Evolutionary conservation across 208 protist species (phyloP), one percentile per base, ranked within the genome.

Genomic region (Naegleria gruberi): DNA sequence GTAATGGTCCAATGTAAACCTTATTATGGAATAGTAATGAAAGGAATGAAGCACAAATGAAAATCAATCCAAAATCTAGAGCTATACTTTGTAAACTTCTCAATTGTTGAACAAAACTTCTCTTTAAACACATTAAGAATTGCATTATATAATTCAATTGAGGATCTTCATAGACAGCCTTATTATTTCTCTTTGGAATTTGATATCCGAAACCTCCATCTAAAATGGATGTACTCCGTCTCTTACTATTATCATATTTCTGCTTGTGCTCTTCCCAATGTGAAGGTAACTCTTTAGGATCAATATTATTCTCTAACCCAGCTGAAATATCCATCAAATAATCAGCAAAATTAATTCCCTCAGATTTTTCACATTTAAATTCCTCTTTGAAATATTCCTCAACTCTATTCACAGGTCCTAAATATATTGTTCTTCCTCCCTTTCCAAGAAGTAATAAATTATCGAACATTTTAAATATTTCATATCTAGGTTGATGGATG

Each of bases 401-500:
- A 2, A 30, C 46, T 41, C 34, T 10, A 26, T 51, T 44, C 19
- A 30, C 23, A 44, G 89, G 89, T 40, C 89, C 89, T 34, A 87
- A 82, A 46, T 90, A 90, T 19, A 82, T 40, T 6, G 81, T 46
- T 65, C 43, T 55, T 30, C 90, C 90, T 41, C 90, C 90, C 17
- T 89, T 65, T 42, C 57, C 91, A 15, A 94, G 26, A 0, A 94
- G 34, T 34, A 93, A 84, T 17, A 94, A 44, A 45, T 94, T 90
- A 51, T 93, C 86, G 47, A 94, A 94, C 46, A 90, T 83, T 0
- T 92, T 85, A 77, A 94, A 94, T 4, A 94, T 92, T 57, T 91
- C 92, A n/a, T 81, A 85, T 1, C 89, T 89, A 84, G 93, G 93
- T 82, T 94, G 93, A 91, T 94, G 93, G 40, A 94, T 93, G 77